Percentiles rank a stretch among this genome's conserved stretches.
Conservation (phyloP, 176 grass and related monocot species). For the Aegilops umbellulata region DNA sequence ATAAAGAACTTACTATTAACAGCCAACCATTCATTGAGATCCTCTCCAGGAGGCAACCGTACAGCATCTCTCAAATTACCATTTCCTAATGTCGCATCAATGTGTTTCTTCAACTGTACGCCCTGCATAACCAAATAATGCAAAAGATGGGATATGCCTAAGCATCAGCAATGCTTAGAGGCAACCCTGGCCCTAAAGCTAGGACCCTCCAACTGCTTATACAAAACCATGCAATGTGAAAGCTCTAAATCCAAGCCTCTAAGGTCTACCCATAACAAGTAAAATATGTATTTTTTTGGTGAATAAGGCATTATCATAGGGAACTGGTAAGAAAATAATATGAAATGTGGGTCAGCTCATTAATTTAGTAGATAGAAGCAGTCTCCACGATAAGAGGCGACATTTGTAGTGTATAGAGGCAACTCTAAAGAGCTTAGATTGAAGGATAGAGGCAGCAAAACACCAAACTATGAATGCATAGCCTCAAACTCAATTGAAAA, state of each 20-base stretch:
- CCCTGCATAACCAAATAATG: slow-evolving; percentile 35
- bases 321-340: not conserved
- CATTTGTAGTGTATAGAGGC: not conserved
- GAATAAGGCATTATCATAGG: not conserved
- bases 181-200: not conserved
- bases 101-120: slow-evolving; percentile 82
- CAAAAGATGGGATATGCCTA: not conserved
- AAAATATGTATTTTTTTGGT: not conserved
- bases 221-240: not conserved
- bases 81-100: slow-evolving; percentile 89
- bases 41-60: slow-evolving; percentile 81
- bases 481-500: not conserved
- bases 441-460: no score
- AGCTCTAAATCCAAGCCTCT: not conserved
- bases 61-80: slow-evolving; percentile 91
- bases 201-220: not conserved
- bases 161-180: not conserved
- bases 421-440: not conserved
- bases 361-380: not conserved
- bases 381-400: not conserved
- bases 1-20: slow-evolving; percentile 68
- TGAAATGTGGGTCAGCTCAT: not conserved
- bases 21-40: slow-evolving; percentile 91
- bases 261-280: not conserved
- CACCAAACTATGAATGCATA: not conserved